Conservation (phyloP, 768 basidiomycete species). For the Candolleomyces eurysporus region DNA sequence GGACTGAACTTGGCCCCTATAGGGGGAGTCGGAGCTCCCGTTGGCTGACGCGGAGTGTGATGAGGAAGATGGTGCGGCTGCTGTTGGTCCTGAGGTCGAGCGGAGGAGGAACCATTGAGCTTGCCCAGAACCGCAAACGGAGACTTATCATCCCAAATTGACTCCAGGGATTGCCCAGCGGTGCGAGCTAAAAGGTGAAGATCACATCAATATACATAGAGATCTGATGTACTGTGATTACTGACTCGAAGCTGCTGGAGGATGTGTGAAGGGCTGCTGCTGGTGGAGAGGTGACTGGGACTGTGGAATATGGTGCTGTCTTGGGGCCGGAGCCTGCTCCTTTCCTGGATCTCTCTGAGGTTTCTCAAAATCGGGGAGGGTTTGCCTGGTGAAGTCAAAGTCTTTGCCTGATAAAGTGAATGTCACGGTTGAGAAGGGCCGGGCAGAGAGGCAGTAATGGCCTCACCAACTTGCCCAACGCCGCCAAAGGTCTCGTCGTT, state of each 20-base stretch:
- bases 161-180: slow-evolving; percentile 54
- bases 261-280: neutral
- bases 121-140: slow-evolving; percentile 67
- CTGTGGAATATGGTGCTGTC: slow-evolving; percentile 5
- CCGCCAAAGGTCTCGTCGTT: slow-evolving; percentile 97
- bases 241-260: slow-evolving; percentile 1
- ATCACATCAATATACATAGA: slow-evolving; percentile 5
- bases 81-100: slow-evolving; percentile 17
- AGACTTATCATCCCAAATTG: slow-evolving; percentile 83
- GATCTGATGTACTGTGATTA: slow-evolving; percentile 2
- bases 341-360: slow-evolving; percentile 17
- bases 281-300: slow-evolving; percentile 8
- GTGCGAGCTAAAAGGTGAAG: slow-evolving; percentile 31
- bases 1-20: slow-evolving; percentile 35
- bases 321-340: slow-evolving; percentile 21
- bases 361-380: slow-evolving; percentile 30
- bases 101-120: slow-evolving; percentile 42
- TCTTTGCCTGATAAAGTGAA: slow-evolving; percentile 64
- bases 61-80: slow-evolving; percentile 10
- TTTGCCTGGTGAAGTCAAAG: slow-evolving; percentile 76
- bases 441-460: neutral
- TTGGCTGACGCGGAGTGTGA: slow-evolving; percentile 19
- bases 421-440: slow-evolving; percentile 9
- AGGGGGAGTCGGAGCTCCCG: slow-evolving; percentile 27
- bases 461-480: slow-evolving; percentile 67